Percentiles rank a stretch among this genome's conserved stretches.
These are phyloP conservation scores for Pelomyxa schiedti DNA, from an alignment of 78 protist genomes.

Conservation along the genomic window DNA sequence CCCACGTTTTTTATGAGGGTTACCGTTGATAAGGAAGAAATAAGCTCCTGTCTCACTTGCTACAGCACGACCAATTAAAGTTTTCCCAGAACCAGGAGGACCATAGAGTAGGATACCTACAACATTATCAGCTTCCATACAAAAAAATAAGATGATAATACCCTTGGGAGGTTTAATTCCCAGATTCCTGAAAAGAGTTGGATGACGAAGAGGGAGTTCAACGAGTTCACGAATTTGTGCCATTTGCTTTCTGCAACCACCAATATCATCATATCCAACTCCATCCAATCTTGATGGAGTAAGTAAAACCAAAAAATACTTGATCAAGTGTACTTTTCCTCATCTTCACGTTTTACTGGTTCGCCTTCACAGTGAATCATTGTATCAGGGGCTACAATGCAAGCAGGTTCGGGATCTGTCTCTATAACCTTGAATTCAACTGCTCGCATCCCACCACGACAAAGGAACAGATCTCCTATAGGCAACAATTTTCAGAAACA, in stretches of 20 bases:
- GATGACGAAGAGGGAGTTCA: conserved; percentile 99
- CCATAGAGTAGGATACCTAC: conserved; percentile 94
- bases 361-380: conserved; percentile 99
- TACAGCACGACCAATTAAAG: conserved; percentile 99
- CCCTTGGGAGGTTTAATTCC: conserved; percentile 96
- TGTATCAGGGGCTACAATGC: conserved; percentile 94
- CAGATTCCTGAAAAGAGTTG: conserved; percentile 90
- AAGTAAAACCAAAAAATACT: too few species aligned
- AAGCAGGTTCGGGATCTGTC: conserved; percentile 84
- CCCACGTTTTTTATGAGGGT: too few species aligned
- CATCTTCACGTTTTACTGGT: conserved; percentile 98
- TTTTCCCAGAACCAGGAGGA: conserved; percentile 99
- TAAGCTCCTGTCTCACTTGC: conserved; percentile 99
- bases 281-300: conserved; percentile 51
- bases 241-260: conserved; percentile 97
- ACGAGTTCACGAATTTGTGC: conserved; percentile 98
- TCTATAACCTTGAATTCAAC: conserved; percentile 99
- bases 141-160: background rate
- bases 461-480: conserved; percentile 33
- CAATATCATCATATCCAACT: conserved; percentile 99
- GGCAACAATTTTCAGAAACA: background rate
- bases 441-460: conserved; percentile 97
- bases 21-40: conserved; percentile 99
- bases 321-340: conserved; percentile 42
- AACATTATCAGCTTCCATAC: background rate